Percentiles rank a stretch among this genome's conserved stretches.
Evolutionary conservation across 345 rosid genomes (phyloP).

Genomic region (Xanthoceras sorbifolium): DNA sequence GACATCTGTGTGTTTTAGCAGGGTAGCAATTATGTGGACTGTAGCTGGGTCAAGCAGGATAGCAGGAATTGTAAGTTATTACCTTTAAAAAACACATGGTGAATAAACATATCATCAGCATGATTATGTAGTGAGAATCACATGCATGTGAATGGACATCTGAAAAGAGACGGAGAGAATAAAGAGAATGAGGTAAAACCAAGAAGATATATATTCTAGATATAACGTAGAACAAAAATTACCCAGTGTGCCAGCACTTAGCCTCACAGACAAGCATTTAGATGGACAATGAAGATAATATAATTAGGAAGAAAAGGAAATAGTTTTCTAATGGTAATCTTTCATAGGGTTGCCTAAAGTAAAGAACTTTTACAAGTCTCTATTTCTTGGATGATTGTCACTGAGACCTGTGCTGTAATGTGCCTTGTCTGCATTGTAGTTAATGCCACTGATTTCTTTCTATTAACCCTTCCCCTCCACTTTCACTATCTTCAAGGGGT

Average conservation of each 20-base stretch:
- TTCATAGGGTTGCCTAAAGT: neutral
- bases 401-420: neutral
- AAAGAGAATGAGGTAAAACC: neutral
- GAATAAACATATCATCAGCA: neutral
- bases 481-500: too few species aligned
- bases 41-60: too few species aligned
- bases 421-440: neutral
- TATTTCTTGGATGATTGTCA: neutral
- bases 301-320: neutral
- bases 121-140: neutral
- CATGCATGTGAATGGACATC: neutral
- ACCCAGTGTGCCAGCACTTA: neutral
- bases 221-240: neutral
- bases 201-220: neutral
- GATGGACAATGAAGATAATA: neutral
- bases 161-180: neutral
- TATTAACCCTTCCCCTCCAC: neutral
- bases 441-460: neutral
- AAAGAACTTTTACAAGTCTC: neutral
- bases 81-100: neutral
- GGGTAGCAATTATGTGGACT: too few species aligned
- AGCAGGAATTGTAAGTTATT: too few species aligned
- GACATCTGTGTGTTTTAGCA: too few species aligned
- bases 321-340: neutral
- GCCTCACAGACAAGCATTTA: neutral